phyloP scores from a whole-genome alignment of 371 early-diverging fungal genomes.

The Apophysomyces elegans region DNA sequence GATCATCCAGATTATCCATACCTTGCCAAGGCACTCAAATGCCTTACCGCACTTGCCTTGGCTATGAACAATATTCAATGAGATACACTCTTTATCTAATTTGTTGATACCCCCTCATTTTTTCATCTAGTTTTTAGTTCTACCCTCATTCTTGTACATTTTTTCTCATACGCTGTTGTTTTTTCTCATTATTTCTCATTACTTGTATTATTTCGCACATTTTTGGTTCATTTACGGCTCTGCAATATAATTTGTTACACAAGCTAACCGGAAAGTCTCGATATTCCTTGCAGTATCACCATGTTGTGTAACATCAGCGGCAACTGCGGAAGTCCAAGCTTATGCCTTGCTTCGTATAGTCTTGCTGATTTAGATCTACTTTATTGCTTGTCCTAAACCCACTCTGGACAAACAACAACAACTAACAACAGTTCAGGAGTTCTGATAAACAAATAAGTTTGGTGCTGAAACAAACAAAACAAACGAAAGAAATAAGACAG shows the following conservation, averaged over 20 bases:
- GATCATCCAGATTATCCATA: slow-evolving; percentile 41
- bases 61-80: slow-evolving; percentile 47
- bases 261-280: slow-evolving; percentile 8
- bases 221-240: background rate
- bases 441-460: no score
- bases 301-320: slow-evolving; percentile 3
- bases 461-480: no score
- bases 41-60: slow-evolving; percentile 44
- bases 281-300: slow-evolving; percentile 9
- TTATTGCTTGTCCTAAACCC: no score
- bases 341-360: no score
- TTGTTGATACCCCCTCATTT: background rate
- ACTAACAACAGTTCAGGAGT: no score
- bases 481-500: no score
- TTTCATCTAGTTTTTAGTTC: background rate
- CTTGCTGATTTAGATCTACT: background rate
- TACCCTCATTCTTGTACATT: background rate
- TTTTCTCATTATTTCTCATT: background rate
- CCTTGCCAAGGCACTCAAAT: slow-evolving; percentile 40
- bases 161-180: background rate
- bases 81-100: background rate
- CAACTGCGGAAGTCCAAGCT: no score
- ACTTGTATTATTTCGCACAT: slow-evolving; percentile 10
- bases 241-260: slow-evolving; percentile 8
- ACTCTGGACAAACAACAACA: no score